Evolutionary conservation across 345 rosid species (phyloP).

Genomic region (Salix udensis): DNA sequence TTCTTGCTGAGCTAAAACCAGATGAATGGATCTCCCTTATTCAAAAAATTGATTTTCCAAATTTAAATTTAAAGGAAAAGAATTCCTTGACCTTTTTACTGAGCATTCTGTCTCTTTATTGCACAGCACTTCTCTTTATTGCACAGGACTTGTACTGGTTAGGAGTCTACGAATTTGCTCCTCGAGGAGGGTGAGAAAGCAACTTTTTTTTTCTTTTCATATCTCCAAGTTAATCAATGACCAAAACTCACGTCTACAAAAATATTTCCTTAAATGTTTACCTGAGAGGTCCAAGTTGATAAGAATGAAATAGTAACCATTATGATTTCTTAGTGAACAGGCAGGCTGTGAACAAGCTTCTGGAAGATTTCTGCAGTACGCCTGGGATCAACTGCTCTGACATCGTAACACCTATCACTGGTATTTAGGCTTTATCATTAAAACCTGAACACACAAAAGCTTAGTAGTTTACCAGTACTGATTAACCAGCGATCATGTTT

Average conservation of each 20-base stretch:
- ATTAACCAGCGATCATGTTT: background rate
- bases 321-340: slow-evolving; percentile 20
- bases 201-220: no score
- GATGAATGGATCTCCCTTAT: background rate
- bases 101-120: background rate
- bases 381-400: slow-evolving; percentile 27
- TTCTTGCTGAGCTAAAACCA: slow-evolving; percentile 29
- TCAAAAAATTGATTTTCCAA: background rate
- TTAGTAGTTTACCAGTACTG: background rate
- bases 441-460: no score
- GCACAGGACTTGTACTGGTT: slow-evolving; percentile 40
- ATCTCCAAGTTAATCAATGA: no score
- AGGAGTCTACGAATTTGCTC: slow-evolving; percentile 36
- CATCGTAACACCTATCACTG: slow-evolving; percentile 28
- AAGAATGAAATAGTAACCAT: background rate
- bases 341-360: slow-evolving; percentile 21
- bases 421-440: slow-evolving; percentile 9
- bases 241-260: no score
- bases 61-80: background rate
- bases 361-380: slow-evolving; percentile 18
- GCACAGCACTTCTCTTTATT: slow-evolving; percentile 20
- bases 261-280: no score
- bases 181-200: slow-evolving; percentile 34
- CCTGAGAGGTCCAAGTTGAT: background rate
- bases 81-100: background rate